Evolutionary conservation across 805 yeast species (phyloP).

Genomic region (Yamadazyma takamatsuzukensis): DNA sequence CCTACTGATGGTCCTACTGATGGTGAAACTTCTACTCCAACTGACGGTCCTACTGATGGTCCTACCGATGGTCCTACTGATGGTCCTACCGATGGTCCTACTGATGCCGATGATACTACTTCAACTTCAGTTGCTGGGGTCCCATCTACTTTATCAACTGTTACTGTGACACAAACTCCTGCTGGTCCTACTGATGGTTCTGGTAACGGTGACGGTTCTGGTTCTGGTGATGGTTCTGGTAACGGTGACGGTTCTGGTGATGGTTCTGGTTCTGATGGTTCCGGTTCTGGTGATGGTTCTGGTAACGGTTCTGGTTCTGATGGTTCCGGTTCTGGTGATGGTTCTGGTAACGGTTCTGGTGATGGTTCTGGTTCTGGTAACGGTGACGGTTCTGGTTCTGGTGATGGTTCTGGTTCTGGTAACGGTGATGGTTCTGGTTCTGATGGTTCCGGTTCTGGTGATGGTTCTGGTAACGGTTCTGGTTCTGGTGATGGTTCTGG

Average conservation of each 20-base stretch:
- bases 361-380: not conserved
- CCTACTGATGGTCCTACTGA: not conserved
- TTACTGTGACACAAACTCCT: slow-evolving; percentile 6
- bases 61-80: not conserved
- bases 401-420: slow-evolving; percentile 3
- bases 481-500: slow-evolving; percentile 1
- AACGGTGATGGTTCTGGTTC: not conserved
- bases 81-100: slow-evolving; percentile 1
- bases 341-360: not conserved
- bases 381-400: not conserved
- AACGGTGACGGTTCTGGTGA: not conserved
- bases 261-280: not conserved
- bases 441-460: slow-evolving; percentile 3
- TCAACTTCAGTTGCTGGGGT: slow-evolving; percentile 2
- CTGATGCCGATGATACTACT: not conserved
- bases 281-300: not conserved
- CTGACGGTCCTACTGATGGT: slow-evolving; percentile 1
- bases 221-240: not conserved
- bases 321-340: slow-evolving; percentile 1
- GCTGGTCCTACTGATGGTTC: slow-evolving; percentile 2
- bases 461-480: slow-evolving; percentile 1
- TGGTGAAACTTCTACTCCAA: not conserved
- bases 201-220: not conserved
- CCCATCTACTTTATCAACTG: slow-evolving; percentile 8
- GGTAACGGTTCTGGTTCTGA: not conserved